Evolutionary conservation across 768 basidiomycete species (phyloP), one percentile per base, ranked within the genome.

Genomic region (Hirschioporus abietinus): DNA sequence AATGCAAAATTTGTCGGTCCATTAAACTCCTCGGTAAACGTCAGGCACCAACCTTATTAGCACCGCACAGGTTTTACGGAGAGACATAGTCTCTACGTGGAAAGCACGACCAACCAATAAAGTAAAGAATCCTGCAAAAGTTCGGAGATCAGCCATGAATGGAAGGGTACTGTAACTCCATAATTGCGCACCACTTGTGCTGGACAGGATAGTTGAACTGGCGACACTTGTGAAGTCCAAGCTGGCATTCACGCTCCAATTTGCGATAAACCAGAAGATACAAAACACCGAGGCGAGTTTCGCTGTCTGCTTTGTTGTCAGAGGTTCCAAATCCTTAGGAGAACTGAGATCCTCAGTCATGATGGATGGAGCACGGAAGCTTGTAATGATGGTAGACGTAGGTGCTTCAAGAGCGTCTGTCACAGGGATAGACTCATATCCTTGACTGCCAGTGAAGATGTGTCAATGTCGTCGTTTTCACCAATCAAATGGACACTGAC

Each of bases 181-280:
- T 52, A 23, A 61, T 60, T 36, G 75, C 88, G 35, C 70, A 95
- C 96, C 95, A 70, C 93, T 95, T 82, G 88, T 96, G 72, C 90
- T 88, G 1, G 92, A 90, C 64, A 97, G 77, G 42, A 98, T 89
- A 4, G 96, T 97, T 23, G 93, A 87, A 75, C 94, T 96, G 1
- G 93, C 93, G n/a, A 98, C 96, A 71, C 89, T 94, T 1, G 96
- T 99, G 74, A 89, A 91, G 34, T 86, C 88, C 60, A 99, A 81
- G 23, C 91, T 82, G 0, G 88, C 89, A 74, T 96, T 97, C 34
- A 96, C 79, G 12, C 88, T 76, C 93, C 95, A 99, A 73, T 99
- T 99, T 15, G 96, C 96, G 42, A 88, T 80, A 72, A 99, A 97
- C 94, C 96, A 99, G 36, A 96, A 79, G 66, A 92, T 82, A 75